Conservation (phyloP, 1,139 yeast species). For the Suhomyces choctaworum region DNA sequence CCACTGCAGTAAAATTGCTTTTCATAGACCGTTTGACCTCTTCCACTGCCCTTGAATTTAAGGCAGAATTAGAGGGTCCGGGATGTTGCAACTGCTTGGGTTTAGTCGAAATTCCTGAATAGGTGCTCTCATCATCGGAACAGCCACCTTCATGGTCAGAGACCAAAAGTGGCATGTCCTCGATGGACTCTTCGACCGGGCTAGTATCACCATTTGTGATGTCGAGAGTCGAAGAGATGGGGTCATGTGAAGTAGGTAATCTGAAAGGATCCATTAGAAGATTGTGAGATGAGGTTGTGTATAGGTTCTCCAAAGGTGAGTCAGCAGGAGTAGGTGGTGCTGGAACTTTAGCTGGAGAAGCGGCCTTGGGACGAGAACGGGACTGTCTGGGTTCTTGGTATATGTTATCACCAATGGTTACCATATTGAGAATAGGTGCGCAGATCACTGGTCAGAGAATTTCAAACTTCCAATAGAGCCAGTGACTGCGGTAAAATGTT, state of each 20-base stretch:
- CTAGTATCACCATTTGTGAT: constrained; percentile 13
- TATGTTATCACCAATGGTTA: constrained; percentile 18
- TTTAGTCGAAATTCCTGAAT: constrained; percentile 10
- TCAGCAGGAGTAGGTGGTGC: constrained; percentile 10
- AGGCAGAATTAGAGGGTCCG: constrained; percentile 1
- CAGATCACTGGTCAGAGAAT: constrained; percentile 10
- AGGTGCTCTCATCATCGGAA: constrained; percentile 28
- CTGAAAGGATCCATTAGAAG: constrained; percentile 9
- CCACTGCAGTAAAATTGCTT: background rate
- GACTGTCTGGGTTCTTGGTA: constrained; percentile 10
- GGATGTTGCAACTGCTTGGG: constrained; percentile 3
- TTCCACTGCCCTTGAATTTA: constrained; percentile 16
- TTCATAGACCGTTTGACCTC: constrained; percentile 21
- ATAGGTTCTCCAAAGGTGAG: constrained; percentile 3
- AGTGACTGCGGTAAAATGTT: constrained; percentile 1
- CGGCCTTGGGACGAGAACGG: constrained; percentile 6
- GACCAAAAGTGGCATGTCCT: constrained; percentile 31
- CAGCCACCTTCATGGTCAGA: constrained; percentile 32
- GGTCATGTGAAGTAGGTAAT: constrained; percentile 5
- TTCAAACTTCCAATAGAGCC: constrained; percentile 9
- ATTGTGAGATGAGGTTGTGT: constrained; percentile 8
- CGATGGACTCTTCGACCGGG: constrained; percentile 15
- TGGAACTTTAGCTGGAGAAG: constrained; percentile 1
- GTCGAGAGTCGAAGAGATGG: constrained; percentile 8
- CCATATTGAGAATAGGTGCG: constrained; percentile 14